Evolutionary conservation across 208 protist species (phyloP).

Genomic region (Leishmania gerbilli): DNA sequence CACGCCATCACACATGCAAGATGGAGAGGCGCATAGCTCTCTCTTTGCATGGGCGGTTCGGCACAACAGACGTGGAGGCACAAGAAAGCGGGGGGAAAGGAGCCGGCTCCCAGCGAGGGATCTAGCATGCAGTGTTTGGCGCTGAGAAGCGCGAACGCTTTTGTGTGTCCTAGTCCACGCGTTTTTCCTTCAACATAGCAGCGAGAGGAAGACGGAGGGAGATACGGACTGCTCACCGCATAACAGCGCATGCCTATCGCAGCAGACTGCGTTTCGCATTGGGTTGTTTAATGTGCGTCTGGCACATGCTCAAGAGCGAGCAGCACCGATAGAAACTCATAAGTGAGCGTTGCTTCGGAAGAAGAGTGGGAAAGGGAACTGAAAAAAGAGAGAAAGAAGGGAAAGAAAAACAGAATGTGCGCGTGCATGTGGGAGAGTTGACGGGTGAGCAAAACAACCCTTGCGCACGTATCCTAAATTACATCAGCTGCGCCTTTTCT

Average conservation of each 20-base stretch:
- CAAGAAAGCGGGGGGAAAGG: background rate
- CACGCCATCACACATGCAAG: background rate
- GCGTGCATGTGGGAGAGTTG: background rate
- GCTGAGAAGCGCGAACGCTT: background rate
- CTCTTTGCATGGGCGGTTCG: background rate
- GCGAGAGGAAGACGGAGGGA: background rate
- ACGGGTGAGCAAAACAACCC: background rate
- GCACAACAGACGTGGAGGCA: background rate
- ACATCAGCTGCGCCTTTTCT: slow-evolving; percentile 2
- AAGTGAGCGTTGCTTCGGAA: background rate
- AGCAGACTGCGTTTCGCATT: background rate
- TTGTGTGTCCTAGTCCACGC: background rate
- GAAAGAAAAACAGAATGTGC: background rate
- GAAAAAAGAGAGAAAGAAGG: slow-evolving; percentile 9
- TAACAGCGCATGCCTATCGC: background rate
- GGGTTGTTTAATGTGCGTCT: background rate
- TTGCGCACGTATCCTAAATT: slow-evolving; percentile 1
- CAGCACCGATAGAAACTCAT: background rate
- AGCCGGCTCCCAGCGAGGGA: background rate
- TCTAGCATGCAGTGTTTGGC: background rate
- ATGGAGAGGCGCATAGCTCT: background rate
- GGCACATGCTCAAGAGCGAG: background rate
- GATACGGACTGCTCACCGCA: background rate
- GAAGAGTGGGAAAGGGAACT: slow-evolving; percentile 4
- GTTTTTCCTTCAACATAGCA: background rate